Conservation (phyloP, 2,329 filamentous ascomycete species). For the Fusarium pseudograminearum region DNA sequence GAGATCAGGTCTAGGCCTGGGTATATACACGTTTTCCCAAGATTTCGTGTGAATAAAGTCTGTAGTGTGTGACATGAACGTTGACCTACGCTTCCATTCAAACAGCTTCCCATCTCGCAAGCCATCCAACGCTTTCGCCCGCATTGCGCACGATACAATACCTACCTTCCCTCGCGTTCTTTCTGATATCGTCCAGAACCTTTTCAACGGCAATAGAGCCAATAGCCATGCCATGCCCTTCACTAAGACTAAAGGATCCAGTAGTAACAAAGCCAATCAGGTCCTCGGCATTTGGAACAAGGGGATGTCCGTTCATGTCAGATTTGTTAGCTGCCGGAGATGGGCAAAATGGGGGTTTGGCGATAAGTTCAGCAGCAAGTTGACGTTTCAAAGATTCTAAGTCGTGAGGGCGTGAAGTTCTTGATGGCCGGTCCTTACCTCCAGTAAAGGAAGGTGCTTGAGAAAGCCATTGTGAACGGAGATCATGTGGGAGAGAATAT, state of each 20-base stretch:
- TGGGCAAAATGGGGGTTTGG: constrained; percentile 49
- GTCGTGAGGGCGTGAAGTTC: constrained; percentile 41
- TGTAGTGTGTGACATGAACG: not conserved
- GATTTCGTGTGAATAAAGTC: not conserved
- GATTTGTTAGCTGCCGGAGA: constrained; percentile 54
- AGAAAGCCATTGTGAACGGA: constrained; percentile 79
- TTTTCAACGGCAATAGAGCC: constrained; percentile 75
- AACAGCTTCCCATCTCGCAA: constrained; percentile 81
- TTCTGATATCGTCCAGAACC: constrained; percentile 57
- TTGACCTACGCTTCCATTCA: constrained; percentile 46
- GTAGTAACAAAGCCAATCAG: constrained; percentile 92
- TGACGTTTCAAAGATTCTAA: constrained; percentile 58
- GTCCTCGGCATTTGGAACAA: constrained; percentile 79
- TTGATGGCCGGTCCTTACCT: constrained; percentile 20
- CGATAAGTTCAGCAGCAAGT: constrained; percentile 62
- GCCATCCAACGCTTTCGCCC: constrained; percentile 81
- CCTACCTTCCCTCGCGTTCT: constrained; percentile 57
- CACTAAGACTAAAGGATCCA: constrained; percentile 82
- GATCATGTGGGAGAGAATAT: constrained; percentile 56
- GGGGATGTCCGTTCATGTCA: constrained; percentile 66
- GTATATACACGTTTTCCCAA: not conserved
- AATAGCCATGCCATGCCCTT: constrained; percentile 80
- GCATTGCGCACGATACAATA: constrained; percentile 85
- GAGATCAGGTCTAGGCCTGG: constrained; percentile 1
- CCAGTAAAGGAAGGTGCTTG: constrained; percentile 54